Evolutionary conservation across 2,329 filamentous ascomycete genomes (phyloP).

Genomic region (Aureobasidium uvarum): DNA sequence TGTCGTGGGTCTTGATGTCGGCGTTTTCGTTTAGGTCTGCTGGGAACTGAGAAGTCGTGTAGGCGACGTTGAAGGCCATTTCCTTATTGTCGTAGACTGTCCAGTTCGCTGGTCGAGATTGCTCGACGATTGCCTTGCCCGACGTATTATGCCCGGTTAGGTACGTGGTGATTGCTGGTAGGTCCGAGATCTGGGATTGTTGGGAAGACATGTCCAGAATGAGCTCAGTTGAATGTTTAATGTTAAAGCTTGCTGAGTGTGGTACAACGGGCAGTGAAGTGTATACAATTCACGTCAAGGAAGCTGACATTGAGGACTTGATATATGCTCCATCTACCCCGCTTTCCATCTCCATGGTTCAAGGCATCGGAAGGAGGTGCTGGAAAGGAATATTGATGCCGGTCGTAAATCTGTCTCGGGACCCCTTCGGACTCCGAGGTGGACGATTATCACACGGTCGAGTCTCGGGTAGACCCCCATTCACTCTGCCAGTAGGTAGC

Average conservation of each 20-base stretch:
- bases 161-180: slow-evolving; percentile 38
- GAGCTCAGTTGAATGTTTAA: no score
- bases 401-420: neutral
- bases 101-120: slow-evolving; percentile 36
- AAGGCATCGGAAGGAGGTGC: neutral
- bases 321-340: neutral
- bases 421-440: slow-evolving; percentile 5
- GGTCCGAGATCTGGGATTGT: slow-evolving; percentile 34
- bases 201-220: slow-evolving; percentile 31
- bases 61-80: slow-evolving; percentile 52
- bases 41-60: slow-evolving; percentile 52
- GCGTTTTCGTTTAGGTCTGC: slow-evolving; percentile 47
- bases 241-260: neutral
- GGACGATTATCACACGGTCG: neutral
- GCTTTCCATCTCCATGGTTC: neutral
- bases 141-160: slow-evolving; percentile 38
- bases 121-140: slow-evolving; percentile 40
- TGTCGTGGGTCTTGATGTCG: slow-evolving; percentile 50
- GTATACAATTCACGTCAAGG: neutral
- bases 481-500: no score
- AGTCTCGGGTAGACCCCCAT: no score
- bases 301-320: neutral
- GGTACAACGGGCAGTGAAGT: neutral
- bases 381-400: neutral
- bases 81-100: slow-evolving; percentile 44